These are phyloP conservation scores for Macrolepiota fuliginosa DNA, from an alignment of 768 basidiomycete species.

Conservation along the genomic window DNA sequence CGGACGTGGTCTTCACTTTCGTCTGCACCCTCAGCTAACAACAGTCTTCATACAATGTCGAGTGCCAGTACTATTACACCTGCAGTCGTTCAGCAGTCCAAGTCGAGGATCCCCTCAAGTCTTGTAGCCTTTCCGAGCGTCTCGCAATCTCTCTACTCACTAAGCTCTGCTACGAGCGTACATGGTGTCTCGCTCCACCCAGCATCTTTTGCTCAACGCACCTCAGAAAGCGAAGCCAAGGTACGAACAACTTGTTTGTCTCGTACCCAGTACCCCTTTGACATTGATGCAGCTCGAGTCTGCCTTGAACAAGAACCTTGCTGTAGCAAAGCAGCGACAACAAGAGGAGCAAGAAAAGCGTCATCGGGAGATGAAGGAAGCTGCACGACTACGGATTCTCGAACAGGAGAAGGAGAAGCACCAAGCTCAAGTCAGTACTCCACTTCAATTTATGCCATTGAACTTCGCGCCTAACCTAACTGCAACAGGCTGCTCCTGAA, in stretches of 20 bases:
- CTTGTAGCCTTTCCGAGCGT: slow-evolving; percentile 75
- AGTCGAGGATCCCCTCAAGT: slow-evolving; percentile 41
- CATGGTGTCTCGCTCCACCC: slow-evolving; percentile 65
- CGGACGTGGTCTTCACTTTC: slow-evolving; percentile 9
- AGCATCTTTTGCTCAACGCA: slow-evolving; percentile 64
- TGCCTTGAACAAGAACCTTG: slow-evolving; percentile 50
- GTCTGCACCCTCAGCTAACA: slow-evolving; percentile 10
- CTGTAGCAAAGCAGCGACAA: slow-evolving; percentile 31
- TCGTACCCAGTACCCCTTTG: slow-evolving; percentile 1
- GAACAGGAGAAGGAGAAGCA: slow-evolving; percentile 1
- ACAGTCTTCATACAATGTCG: slow-evolving; percentile 9
- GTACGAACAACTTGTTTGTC: slow-evolving; percentile 31
- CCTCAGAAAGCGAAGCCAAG: slow-evolving; percentile 76
- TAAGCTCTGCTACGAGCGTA: slow-evolving; percentile 73
- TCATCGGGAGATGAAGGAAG: slow-evolving; percentile 2
- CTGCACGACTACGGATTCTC: slow-evolving; percentile 1
- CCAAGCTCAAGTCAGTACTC: not conserved
- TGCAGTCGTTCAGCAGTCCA: slow-evolving; percentile 27
- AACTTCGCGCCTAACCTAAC: not conserved
- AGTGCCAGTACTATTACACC: slow-evolving; percentile 13
- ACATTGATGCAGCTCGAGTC: slow-evolving; percentile 49
- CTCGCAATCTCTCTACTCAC: slow-evolving; percentile 61
- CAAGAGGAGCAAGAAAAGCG: slow-evolving; percentile 11
- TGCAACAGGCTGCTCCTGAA: not conserved
- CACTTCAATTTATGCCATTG: not conserved